phyloP scores from a whole-genome alignment of 495 filamentous ascomycete species.

The Neurospora sp. region DNA sequence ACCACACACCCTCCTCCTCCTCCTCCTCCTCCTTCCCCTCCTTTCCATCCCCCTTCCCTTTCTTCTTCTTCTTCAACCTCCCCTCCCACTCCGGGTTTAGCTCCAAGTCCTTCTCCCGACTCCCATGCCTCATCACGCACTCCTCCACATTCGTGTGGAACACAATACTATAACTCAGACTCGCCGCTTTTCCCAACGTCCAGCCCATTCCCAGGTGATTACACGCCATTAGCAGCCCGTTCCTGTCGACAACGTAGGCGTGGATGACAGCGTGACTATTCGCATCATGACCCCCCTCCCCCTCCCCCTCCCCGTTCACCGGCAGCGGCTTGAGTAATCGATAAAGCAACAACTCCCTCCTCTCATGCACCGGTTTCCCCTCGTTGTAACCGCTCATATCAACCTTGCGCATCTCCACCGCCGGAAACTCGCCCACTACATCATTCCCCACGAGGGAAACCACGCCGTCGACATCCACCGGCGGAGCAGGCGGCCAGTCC shows the following conservation, averaged over 20 bases:
- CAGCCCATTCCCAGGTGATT: constrained; percentile 49
- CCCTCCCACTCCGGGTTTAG: constrained; percentile 62
- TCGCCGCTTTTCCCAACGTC: constrained; percentile 44
- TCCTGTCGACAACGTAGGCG: constrained; percentile 58
- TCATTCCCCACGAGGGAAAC: constrained; percentile 17
- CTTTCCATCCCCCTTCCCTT: constrained; percentile 13
- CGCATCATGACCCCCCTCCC: neutral
- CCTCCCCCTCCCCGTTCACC: neutral
- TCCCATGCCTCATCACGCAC: constrained; percentile 26
- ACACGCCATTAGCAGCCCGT: constrained; percentile 53
- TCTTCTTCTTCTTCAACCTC: constrained; percentile 32
- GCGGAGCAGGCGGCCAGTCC: constrained; percentile 33
- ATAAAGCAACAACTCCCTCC: constrained; percentile 51
- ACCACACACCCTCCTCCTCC: constrained; percentile 45
- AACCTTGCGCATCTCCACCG: constrained; percentile 51
- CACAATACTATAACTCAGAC: constrained; percentile 51
- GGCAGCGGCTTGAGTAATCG: constrained; percentile 38
- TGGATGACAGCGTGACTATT: constrained; percentile 50
- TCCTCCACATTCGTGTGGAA: constrained; percentile 44
- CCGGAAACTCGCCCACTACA: constrained; percentile 40
- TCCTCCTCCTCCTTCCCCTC: neutral
- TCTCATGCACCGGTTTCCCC: constrained; percentile 39
- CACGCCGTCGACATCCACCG: constrained; percentile 26
- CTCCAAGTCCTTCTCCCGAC: constrained; percentile 18
- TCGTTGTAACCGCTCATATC: constrained; percentile 50